Conservation (phyloP, 345 rosid species). For the Populus pruinosa region DNA sequence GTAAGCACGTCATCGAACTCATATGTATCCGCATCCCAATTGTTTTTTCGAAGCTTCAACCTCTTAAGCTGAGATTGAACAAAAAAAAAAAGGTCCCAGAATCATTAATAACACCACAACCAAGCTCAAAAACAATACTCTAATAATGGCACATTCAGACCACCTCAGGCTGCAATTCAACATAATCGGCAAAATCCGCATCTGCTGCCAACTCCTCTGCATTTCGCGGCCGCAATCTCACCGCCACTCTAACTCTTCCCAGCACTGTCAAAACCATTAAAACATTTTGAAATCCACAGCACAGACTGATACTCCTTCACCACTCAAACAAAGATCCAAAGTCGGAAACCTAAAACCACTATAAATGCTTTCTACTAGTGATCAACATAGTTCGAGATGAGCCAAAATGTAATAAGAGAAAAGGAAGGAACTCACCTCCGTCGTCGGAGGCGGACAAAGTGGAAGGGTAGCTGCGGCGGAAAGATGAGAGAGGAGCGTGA, state of each 20-base stretch:
- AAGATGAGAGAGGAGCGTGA: conserved; percentile 35
- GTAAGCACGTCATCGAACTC: conserved; percentile 35
- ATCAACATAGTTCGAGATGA: background rate
- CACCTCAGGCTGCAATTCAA: conserved; percentile 34
- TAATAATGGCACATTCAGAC: background rate
- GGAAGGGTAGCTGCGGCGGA: conserved; percentile 67
- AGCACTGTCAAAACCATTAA: conserved; percentile 14
- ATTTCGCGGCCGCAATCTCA: conserved; percentile 31
- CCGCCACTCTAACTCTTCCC: conserved; percentile 36
- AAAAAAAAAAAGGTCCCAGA: background rate
- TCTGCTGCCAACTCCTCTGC: conserved; percentile 26
- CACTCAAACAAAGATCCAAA: background rate
- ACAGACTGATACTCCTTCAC: background rate
- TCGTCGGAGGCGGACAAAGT: conserved; percentile 33
- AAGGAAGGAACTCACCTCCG: conserved; percentile 48
- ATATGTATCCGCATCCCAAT: conserved; percentile 34
- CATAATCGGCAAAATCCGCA: conserved; percentile 32
- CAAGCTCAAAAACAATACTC: background rate
- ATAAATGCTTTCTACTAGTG: background rate
- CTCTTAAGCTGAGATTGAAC: conserved; percentile 20
- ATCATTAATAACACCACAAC: background rate
- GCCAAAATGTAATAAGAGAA: background rate
- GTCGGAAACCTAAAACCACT: background rate
- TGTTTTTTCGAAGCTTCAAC: conserved; percentile 32
- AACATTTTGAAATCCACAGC: background rate